A percentile compares a stretch with the other conserved stretches of the same genome.
Conservation (phyloP, 495 filamentous ascomycete species). For the Penicillium verhagenii region DNA sequence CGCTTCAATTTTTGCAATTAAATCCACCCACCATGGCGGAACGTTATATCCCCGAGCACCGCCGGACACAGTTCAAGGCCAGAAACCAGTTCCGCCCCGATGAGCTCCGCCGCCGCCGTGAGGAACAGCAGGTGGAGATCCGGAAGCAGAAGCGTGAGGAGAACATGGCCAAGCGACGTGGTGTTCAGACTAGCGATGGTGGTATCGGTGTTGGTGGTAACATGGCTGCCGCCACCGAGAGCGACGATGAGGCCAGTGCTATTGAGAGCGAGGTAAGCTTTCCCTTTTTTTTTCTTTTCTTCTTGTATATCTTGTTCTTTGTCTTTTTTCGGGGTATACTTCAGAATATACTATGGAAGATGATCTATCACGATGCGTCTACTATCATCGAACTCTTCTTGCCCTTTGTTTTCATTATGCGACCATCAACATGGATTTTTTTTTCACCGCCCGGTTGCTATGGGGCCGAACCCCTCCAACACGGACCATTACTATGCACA, state of each 20-base stretch:
- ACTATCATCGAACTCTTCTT: not conserved
- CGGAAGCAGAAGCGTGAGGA: constrained; percentile 97
- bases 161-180: constrained; percentile 95
- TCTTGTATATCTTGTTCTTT: too few species aligned
- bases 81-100: constrained; percentile 98
- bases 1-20: constrained; percentile 33
- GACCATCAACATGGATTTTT: constrained; percentile 36
- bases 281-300: constrained; percentile 9
- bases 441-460: constrained; percentile 45
- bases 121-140: constrained; percentile 99
- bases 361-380: not conserved
- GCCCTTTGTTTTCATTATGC: constrained; percentile 29
- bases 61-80: constrained; percentile 98
- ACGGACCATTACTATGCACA: constrained; percentile 16
- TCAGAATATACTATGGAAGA: not conserved
- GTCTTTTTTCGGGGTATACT: constrained; percentile 3
- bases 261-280: constrained; percentile 93
- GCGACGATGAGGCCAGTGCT: constrained; percentile 92
- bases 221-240: constrained; percentile 85
- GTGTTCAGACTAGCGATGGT: constrained; percentile 76
- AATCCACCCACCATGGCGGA: constrained; percentile 76
- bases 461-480: constrained; percentile 31
- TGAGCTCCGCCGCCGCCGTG: constrained; percentile 95
- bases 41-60: constrained; percentile 98
- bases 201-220: constrained; percentile 76